These are phyloP conservation scores for Eimeria acervulina DNA, from an alignment of 169 alveolate species.

Conservation along the genomic window DNA sequence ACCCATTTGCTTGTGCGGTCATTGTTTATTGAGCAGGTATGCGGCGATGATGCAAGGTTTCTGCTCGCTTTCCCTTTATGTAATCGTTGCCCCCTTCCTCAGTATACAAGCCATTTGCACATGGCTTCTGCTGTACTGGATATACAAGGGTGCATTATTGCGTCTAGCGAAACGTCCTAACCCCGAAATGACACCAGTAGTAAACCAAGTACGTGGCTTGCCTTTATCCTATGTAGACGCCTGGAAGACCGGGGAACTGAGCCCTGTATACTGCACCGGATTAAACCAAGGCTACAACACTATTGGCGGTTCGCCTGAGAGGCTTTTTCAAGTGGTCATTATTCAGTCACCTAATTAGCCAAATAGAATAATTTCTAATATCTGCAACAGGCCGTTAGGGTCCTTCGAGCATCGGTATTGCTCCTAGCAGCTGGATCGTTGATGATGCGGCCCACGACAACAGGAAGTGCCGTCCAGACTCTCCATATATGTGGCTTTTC, in stretches of 20 bases:
- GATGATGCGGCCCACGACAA: slow-evolving; percentile 68
- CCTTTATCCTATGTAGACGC: background rate
- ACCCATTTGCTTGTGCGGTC: background rate
- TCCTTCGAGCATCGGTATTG: slow-evolving; percentile 71
- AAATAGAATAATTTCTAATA: background rate
- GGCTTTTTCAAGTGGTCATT: background rate
- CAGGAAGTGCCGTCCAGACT: slow-evolving; percentile 30
- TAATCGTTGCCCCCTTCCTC: slow-evolving; percentile 58
- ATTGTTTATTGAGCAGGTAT: slow-evolving; percentile 52
- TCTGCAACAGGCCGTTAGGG: slow-evolving; percentile 30
- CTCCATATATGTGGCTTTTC: slow-evolving; percentile 13
- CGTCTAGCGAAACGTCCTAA: slow-evolving; percentile 69
- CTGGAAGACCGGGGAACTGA: background rate
- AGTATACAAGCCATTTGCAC: slow-evolving; percentile 67
- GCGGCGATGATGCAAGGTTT: slow-evolving; percentile 76
- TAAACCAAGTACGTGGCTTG: slow-evolving; percentile 36
- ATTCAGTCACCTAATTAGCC: background rate
- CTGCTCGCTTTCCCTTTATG: slow-evolving; percentile 70
- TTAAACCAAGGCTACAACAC: background rate
- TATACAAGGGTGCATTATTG: slow-evolving; percentile 46
- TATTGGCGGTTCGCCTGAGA: background rate
- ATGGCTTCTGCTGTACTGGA: slow-evolving; percentile 73
- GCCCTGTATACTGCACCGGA: background rate
- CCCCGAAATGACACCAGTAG: slow-evolving; percentile 70
- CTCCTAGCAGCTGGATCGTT: slow-evolving; percentile 56